A percentile compares a stretch with the other conserved stretches of the same genome.
phyloP scores from a whole-genome alignment of 2,329 filamentous ascomycete species.

The Chaetomium strumarium region DNA sequence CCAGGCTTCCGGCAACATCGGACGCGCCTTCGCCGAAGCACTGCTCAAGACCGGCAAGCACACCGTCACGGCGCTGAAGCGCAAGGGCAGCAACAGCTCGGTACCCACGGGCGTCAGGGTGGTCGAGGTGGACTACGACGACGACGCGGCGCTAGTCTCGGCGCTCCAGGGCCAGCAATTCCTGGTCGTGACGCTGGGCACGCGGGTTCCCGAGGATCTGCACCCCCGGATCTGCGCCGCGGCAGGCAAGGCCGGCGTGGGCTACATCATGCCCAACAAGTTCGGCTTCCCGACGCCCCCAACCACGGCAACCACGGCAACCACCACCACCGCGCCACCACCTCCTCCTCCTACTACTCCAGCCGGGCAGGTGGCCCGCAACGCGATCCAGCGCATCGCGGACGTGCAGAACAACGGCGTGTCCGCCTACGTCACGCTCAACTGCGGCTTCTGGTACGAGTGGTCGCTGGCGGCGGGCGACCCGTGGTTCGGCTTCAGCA shows the following conservation, averaged over 20 bases:
- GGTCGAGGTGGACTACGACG: constrained; percentile 14
- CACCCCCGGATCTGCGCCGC: constrained; percentile 43
- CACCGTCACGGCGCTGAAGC: constrained; percentile 17
- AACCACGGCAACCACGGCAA: too few relatives aligned
- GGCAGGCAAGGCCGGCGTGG: constrained; percentile 44
- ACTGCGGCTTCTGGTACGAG: constrained; percentile 48
- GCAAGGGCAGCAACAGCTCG: constrained; percentile 8
- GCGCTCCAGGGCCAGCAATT: constrained; percentile 27
- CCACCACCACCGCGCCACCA: too few relatives aligned
- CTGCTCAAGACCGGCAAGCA: constrained; percentile 10
- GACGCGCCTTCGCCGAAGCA: constrained; percentile 4
- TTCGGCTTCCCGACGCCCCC: constrained; percentile 33
- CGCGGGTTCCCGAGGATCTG: constrained; percentile 35
- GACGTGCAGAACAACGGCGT: constrained; percentile 36
- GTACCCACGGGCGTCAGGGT: constrained; percentile 12
- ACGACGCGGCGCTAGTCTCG: constrained; percentile 7
- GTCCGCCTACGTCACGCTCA: constrained; percentile 28
- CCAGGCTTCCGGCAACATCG: constrained; percentile 11
- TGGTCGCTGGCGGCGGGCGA: constrained; percentile 36
- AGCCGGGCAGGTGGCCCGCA: too few relatives aligned
- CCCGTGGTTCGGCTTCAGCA: constrained; percentile 24
- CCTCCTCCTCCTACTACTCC: too few relatives aligned
- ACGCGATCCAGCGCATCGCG: constrained; percentile 23
- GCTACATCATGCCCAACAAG: constrained; percentile 47
- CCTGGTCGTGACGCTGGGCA: constrained; percentile 45